Base-by-base conservation (phyloP, 2,329 filamentous ascomycete species). In the Pseudocercospora macadamiae region DNA sequence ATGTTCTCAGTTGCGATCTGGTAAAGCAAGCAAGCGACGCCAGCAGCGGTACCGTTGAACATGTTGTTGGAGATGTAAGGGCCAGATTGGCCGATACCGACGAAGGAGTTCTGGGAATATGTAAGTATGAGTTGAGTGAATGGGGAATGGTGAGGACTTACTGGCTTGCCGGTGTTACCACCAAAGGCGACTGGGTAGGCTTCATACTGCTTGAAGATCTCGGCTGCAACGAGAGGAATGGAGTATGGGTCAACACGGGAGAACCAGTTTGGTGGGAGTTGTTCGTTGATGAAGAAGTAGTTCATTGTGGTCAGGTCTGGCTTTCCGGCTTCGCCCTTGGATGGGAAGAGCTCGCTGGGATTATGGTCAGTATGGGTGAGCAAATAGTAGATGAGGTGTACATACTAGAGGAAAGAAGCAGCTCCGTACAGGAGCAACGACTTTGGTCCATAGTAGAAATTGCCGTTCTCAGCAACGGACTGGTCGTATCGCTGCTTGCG, bases 371-470 rank as follows among this genome's bases (percentile, higher is more conserved):
- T 32, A 26, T 7, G 12, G 5, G 26, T 8, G 44, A 4, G 7
- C 14, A 72, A 30, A 32, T 32, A 7, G 6, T 32, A 32, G 6
- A 6, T 12, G 28, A 32, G 28, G 28, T 32, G 28, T 32, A 32
- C 28, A 7, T 32, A 32, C 28, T 79, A 80, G 10, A 79, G 58
- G 71, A 80, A 79, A 30, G 73, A 75, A 1, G 77, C 71, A 21
- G 77, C 77, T 49, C 77, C 76, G 62, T 73, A 77, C 16, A 77
- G 70, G 9, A 79, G 69, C 1, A 78, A 59, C 6, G 69, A 65
- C 34, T 74, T 64, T 1, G 76, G 76, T 21, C 76, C 75, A 52
- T 76, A 79, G 69, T 69, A 78, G 69, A 79, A 78, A 62, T 77
- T 76, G 5, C 68, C 65, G 57, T 78, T 79, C 55, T 75, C 66